These are phyloP conservation scores for Lolium rigidum DNA, from an alignment of 176 grass and related monocot genomes.

Conservation along the genomic window DNA sequence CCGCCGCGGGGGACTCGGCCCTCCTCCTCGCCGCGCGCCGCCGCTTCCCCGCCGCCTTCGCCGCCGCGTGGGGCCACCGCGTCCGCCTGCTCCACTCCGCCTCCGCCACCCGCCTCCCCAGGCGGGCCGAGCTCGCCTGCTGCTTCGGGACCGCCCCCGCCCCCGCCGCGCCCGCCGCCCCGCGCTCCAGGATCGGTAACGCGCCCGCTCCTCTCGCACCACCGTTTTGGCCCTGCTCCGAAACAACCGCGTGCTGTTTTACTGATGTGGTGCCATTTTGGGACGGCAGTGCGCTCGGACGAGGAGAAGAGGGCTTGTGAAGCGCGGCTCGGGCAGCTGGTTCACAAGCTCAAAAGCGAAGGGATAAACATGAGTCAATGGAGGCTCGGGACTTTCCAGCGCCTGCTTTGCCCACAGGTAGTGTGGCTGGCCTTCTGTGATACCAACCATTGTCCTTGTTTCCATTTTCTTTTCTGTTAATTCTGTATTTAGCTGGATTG, in stretches of 20 bases:
- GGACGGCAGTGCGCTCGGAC: slow-evolving; percentile 1
- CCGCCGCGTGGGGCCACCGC: background rate
- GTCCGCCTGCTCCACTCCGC: slow-evolving; percentile 39
- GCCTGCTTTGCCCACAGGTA: slow-evolving; percentile 67
- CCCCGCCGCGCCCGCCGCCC: background rate
- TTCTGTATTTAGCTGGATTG: background rate
- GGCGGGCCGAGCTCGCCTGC: slow-evolving; percentile 29
- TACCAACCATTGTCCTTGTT: background rate
- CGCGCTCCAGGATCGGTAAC: slow-evolving; percentile 16
- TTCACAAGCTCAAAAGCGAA: slow-evolving; percentile 48
- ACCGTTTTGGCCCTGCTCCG: background rate
- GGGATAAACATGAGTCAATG: slow-evolving; percentile 54
- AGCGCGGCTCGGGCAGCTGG: slow-evolving; percentile 42
- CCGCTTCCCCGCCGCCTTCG: slow-evolving; percentile 7
- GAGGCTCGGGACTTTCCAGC: slow-evolving; percentile 45
- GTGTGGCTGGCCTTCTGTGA: background rate
- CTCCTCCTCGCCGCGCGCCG: slow-evolving; percentile 39
- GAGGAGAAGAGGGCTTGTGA: slow-evolving; percentile 17
- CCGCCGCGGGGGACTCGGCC: slow-evolving; percentile 31
- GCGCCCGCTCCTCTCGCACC: background rate
- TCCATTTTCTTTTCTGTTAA: background rate
- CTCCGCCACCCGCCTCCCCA: background rate
- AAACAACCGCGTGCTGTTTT: slow-evolving; percentile 6
- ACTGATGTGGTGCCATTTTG: background rate
- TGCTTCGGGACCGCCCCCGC: slow-evolving; percentile 31